phyloP scores from a whole-genome alignment of 1,139 yeast genomes.

The Blastobotrys persicus region DNA sequence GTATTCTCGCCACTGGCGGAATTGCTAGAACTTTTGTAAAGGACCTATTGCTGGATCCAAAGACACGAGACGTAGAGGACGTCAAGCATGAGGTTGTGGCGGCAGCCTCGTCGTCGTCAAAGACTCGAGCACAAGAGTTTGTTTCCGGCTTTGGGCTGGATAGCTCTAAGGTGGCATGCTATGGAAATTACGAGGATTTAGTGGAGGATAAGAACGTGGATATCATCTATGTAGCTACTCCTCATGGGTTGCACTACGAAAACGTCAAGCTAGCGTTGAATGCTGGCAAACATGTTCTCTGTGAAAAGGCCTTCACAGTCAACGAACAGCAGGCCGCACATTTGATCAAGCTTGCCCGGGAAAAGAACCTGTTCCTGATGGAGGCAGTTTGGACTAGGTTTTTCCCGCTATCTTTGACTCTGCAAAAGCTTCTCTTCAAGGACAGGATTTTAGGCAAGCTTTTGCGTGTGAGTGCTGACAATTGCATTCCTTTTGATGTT shows the following conservation, averaged over 20 bases:
- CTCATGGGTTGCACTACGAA: conserved; percentile 55
- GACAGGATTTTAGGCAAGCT: conserved; percentile 50
- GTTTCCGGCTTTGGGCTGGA: conserved; percentile 20
- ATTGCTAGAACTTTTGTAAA: conserved; percentile 32
- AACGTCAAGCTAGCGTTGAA: conserved; percentile 50
- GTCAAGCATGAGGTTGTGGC: conserved; percentile 36
- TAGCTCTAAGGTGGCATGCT: conserved; percentile 24
- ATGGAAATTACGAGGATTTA: conserved; percentile 41
- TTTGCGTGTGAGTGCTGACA: conserved; percentile 44
- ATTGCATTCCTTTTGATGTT: conserved; percentile 39
- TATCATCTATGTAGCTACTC: conserved; percentile 58
- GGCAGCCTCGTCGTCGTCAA: conserved; percentile 34
- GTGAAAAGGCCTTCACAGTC: conserved; percentile 62
- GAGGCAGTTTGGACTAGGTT: conserved; percentile 68
- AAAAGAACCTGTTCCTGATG: conserved; percentile 51
- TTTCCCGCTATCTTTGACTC: conserved; percentile 49
- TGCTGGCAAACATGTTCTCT: conserved; percentile 55
- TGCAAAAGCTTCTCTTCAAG: conserved; percentile 44
- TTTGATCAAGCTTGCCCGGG: conserved; percentile 47
- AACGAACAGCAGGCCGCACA: conserved; percentile 48
- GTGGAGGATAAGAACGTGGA: conserved; percentile 48
- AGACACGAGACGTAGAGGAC: conserved; percentile 31
- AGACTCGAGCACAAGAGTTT: conserved; percentile 31
- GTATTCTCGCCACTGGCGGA: conserved; percentile 33
- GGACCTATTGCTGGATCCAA: conserved; percentile 33